phyloP scores from a whole-genome alignment of 768 basidiomycete species.

The Gloeophyllum trabeum region DNA sequence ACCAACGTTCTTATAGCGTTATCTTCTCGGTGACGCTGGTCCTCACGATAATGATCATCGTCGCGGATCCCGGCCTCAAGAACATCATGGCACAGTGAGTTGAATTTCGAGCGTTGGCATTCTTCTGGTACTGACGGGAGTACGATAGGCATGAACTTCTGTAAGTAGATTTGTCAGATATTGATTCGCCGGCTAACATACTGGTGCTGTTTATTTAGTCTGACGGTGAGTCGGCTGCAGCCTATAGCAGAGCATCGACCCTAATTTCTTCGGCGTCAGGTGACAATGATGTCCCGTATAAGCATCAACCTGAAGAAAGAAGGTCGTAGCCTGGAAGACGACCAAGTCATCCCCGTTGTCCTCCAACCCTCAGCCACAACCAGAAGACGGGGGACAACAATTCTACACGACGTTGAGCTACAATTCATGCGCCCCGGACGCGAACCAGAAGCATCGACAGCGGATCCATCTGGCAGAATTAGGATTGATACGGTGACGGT shows the following conservation, averaged over 20 bases:
- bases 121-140: not conserved
- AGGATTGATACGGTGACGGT: too few species aligned
- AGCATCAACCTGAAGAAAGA: conserved; percentile 45
- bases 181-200: too few species aligned
- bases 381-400: too few species aligned
- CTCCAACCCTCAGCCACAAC: too few species aligned
- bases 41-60: conserved; percentile 26
- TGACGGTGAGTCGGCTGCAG: too few species aligned
- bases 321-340: too few species aligned
- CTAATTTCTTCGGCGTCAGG: conserved; percentile 8
- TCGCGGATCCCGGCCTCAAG: conserved; percentile 16
- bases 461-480: too few species aligned
- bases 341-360: too few species aligned
- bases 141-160: conserved; percentile 25
- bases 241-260: not conserved
- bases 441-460: too few species aligned
- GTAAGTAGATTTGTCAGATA: conserved; percentile 19
- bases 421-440: too few species aligned
- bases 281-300: conserved; percentile 62
- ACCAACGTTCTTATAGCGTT: conserved; percentile 13
- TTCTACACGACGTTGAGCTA: too few species aligned
- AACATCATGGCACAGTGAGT: conserved; percentile 27
- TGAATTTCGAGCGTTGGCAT: not conserved
- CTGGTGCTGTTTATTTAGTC: too few species aligned
- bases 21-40: conserved; percentile 26